Base-by-base conservation (phyloP, 306 rosid species). In the Urtica urens region DNA sequence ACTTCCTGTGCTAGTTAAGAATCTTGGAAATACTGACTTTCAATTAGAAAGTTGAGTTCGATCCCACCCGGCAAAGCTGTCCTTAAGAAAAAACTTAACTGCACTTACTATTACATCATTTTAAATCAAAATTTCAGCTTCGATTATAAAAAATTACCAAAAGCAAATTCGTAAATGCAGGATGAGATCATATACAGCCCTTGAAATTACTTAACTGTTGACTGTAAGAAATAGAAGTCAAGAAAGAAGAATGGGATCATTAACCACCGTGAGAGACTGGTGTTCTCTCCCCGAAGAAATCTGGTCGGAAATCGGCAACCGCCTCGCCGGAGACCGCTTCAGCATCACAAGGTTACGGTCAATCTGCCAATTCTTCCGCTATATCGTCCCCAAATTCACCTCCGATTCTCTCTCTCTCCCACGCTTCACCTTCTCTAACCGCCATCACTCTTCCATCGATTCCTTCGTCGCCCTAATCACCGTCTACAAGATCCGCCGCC, bases 321-420 rank as follows among this genome's bases (percentile, higher is more conserved):
- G 7, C 23, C 69, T 82, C 19, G 63, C 78, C 16, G 60, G 65
- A 10, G 42, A 30, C 12, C 71, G 59, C 46, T 22, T 73, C 22
- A 81, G 70, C 44, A 37, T 76, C 35, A 68, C 79, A 25, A 51
- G 81, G 56, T 76, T 78, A 39, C 83, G 83, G 29, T 59, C 87
- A 37, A 75, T 76, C 24, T 75, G 81, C 22, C 35, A 13, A 1
- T 35, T 58, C 0, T 75, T 66, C 61, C 62, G 79, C 13, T 75
- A 74, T 52, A 62, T 78, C 10, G 26, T 72, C 11, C 71, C 77
- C 59, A 41, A 51, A 17, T 25, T 45, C 42, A 43, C 3, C 3
- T 55, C 63, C 44, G 46, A 9, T 69, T 25, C 61, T 41, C 52
- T 68, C 68, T 18, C 74, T 72, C 47, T 22, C 56, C 37, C 22